A percentile compares a stretch with the other conserved stretches of the same genome.
Evolutionary conservation across 257 asterid species (phyloP).

Genomic region (Coffea eugenioides): DNA sequence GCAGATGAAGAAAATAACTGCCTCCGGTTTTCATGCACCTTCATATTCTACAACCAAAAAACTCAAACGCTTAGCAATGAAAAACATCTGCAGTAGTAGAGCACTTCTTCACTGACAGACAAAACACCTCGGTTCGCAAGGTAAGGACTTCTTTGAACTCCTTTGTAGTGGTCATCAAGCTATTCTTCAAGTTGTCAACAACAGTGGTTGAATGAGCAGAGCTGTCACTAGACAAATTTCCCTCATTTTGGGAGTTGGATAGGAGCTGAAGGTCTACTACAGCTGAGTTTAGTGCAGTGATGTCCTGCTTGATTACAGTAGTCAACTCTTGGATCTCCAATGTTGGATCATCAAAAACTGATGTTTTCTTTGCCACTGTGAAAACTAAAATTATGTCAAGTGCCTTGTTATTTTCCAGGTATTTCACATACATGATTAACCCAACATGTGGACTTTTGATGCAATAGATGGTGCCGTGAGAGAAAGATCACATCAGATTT

Average conservation of each 20-base stretch:
- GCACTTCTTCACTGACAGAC: neutral
- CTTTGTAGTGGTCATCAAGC: constrained; percentile 74
- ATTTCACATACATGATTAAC: neutral
- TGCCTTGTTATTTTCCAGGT: neutral
- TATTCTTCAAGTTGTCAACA: constrained; percentile 77
- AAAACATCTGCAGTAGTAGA: neutral
- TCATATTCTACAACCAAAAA: constrained; percentile 50
- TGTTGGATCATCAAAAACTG: constrained; percentile 84
- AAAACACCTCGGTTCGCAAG: constrained; percentile 56
- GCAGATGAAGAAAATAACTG: constrained; percentile 70
- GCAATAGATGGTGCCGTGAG: neutral
- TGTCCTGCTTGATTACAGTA: constrained; percentile 61
- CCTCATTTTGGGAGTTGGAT: constrained; percentile 55
- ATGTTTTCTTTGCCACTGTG: constrained; percentile 73
- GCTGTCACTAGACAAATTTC: constrained; percentile 65
- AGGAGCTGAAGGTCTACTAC: constrained; percentile 68
- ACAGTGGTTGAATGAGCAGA: constrained; percentile 75
- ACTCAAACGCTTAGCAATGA: neutral
- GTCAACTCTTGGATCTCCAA: constrained; percentile 79
- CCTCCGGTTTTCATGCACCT: constrained; percentile 73
- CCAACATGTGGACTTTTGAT: neutral
- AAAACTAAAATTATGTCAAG: constrained; percentile 1
- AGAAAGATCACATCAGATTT: neutral
- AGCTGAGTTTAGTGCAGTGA: constrained; percentile 60
- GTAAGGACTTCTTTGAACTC: constrained; percentile 80